phyloP scores from a whole-genome alignment of 73 alveolate genomes.

The Paramecium biaurelia region DNA sequence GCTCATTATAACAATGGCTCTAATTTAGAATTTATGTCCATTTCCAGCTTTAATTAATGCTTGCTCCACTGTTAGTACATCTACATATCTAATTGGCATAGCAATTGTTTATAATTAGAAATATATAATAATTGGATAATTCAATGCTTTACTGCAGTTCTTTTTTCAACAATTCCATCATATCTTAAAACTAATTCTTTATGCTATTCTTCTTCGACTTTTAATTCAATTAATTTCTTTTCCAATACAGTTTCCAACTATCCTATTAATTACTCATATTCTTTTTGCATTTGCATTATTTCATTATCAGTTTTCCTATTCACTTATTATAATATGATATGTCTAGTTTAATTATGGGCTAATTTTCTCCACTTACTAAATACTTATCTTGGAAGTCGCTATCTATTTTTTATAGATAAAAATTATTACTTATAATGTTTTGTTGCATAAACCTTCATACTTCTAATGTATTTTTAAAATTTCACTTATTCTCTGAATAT shows the following conservation, averaged over 20 bases:
- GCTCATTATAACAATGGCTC: conserved; percentile 25
- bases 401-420: neutral
- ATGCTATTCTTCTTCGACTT: conserved; percentile 39
- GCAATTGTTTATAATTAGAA: neutral
- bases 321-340: neutral
- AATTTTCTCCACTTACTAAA: neutral
- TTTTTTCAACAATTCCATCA: conserved; percentile 54
- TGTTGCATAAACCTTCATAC: neutral
- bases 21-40: conserved; percentile 29
- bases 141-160: conserved; percentile 39
- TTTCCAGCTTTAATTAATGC: conserved; percentile 43
- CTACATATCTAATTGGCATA: conserved; percentile 29
- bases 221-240: conserved; percentile 26
- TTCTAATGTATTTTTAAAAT: neutral
- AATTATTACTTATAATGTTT: neutral
- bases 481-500: neutral
- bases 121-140: neutral
- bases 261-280: neutral
- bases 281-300: conserved; percentile 28
- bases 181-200: conserved; percentile 40
- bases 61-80: conserved; percentile 37
- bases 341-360: conserved; percentile 3
- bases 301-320: conserved; percentile 33
- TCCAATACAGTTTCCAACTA: conserved; percentile 16
- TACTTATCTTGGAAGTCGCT: neutral